Percentiles rank a stretch among this genome's conserved stretches.
These are phyloP conservation scores for Boletus reticuloceps DNA, from an alignment of 768 basidiomycete species.

Conservation along the genomic window DNA sequence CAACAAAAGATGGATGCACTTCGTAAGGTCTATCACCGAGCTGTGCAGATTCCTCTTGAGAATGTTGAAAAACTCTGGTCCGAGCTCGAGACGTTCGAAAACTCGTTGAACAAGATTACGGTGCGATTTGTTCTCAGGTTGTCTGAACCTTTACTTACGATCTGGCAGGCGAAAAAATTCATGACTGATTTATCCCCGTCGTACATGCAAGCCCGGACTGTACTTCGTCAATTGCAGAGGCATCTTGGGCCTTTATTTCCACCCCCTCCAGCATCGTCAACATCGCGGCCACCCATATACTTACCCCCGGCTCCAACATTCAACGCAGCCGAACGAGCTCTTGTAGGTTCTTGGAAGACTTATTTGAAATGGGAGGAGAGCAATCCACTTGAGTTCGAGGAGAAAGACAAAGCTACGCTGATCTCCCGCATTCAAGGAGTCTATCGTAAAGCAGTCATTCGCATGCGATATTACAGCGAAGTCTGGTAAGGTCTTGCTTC, in stretches of 20 bases:
- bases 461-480: conserved; percentile 94
- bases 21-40: conserved; percentile 89
- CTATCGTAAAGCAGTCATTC: conserved; percentile 84
- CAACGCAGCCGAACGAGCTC: conserved; percentile 63
- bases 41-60: conserved; percentile 91
- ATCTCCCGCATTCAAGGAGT: conserved; percentile 74
- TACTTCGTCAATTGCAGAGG: conserved; percentile 78
- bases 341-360: conserved; percentile 84
- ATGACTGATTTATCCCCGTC: conserved; percentile 88
- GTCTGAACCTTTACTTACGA: conserved; percentile 9
- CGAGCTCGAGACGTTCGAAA: conserved; percentile 92
- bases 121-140: conserved; percentile 32
- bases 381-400: conserved; percentile 91
- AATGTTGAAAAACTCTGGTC: conserved; percentile 93
- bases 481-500: conserved; percentile 63
- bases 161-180: conserved; percentile 84
- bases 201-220: conserved; percentile 93
- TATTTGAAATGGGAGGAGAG: conserved; percentile 96
- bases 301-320: conserved; percentile 75
- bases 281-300: conserved; percentile 44
- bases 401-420: conserved; percentile 67
- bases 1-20: conserved; percentile 94
- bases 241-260: conserved; percentile 63
- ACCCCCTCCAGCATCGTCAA: conserved; percentile 42
- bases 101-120: conserved; percentile 82